Evolutionary conservation across 108 stramenopile genomes (phyloP).

Genomic region (Pseudonitzschia multiseries): DNA sequence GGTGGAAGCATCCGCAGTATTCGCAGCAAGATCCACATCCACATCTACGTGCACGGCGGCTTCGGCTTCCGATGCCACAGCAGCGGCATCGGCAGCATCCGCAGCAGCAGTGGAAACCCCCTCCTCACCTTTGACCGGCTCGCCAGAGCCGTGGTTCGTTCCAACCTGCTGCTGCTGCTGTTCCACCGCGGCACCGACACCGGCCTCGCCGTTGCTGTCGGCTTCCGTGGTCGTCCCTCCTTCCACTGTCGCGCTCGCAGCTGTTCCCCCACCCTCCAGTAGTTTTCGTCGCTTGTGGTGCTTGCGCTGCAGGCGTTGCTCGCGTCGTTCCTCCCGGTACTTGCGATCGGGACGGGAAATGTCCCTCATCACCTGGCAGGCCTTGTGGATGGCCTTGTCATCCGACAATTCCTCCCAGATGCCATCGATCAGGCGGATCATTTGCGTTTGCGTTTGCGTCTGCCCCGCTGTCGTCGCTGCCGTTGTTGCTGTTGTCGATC

Average conservation of each 20-base stretch:
- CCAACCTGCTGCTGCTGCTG: no score
- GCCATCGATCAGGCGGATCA: constrained; percentile 29
- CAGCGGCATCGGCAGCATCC: not conserved
- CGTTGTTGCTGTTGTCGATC: not conserved
- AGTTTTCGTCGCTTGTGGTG: not conserved
- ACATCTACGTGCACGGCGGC: no score
- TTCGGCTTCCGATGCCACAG: not conserved
- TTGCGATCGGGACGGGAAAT: constrained; percentile 57
- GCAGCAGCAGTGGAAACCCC: no score
- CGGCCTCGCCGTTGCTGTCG: not conserved
- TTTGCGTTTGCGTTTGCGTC: not conserved
- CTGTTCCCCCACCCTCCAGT: not conserved
- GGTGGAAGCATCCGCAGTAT: not conserved
- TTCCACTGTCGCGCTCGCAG: not conserved
- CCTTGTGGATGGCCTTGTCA: constrained; percentile 70
- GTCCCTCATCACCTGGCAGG: constrained; percentile 77
- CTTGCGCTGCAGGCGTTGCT: constrained; percentile 10
- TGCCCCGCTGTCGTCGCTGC: no score
- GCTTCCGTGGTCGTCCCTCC: no score
- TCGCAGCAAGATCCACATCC: no score
- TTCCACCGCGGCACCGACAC: no score
- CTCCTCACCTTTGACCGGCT: no score
- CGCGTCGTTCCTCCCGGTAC: constrained; percentile 34
- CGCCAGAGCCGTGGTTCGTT: no score
- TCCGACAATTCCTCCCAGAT: constrained; percentile 67